phyloP scores from a whole-genome alignment of 2,329 filamentous ascomycete species.

The Diplodia corticola region DNA sequence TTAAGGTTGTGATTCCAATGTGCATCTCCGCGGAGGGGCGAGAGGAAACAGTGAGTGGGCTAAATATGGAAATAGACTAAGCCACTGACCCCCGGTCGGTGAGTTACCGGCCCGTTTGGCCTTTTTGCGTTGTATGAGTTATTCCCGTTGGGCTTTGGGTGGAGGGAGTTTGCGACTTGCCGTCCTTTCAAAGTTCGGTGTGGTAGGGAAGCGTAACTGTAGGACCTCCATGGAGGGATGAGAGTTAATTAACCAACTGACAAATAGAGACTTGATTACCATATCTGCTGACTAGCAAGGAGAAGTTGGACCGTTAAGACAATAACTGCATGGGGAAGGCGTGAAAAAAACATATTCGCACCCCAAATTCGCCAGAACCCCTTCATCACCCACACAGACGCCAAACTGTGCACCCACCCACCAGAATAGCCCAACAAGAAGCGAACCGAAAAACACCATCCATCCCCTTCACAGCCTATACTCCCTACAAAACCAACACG shows the following conservation, averaged over 20 bases:
- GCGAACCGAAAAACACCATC: neutral
- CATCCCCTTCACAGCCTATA: neutral
- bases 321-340: neutral
- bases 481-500: slow-evolving; percentile 10
- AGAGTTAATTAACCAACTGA: neutral
- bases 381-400: neutral
- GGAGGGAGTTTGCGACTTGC: neutral
- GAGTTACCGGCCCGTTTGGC: neutral
- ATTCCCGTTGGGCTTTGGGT: neutral
- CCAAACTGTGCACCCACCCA: neutral
- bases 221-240: neutral
- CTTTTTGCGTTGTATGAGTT: neutral
- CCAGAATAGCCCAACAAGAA: neutral
- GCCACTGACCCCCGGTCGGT: neutral
- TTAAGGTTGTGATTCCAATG: neutral
- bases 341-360: too few species aligned
- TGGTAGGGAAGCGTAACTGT: neutral
- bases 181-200: neutral
- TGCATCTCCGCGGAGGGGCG: slow-evolving; percentile 1
- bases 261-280: neutral
- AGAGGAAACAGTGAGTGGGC: neutral
- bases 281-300: neutral
- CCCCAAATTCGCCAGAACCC: neutral
- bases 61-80: neutral
- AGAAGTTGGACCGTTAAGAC: neutral